A percentile compares a stretch with the other conserved stretches of the same genome.
Evolutionary conservation across 2,329 filamentous ascomycete species (phyloP).

Genomic region (Clarireedia homoeocarpa): DNA sequence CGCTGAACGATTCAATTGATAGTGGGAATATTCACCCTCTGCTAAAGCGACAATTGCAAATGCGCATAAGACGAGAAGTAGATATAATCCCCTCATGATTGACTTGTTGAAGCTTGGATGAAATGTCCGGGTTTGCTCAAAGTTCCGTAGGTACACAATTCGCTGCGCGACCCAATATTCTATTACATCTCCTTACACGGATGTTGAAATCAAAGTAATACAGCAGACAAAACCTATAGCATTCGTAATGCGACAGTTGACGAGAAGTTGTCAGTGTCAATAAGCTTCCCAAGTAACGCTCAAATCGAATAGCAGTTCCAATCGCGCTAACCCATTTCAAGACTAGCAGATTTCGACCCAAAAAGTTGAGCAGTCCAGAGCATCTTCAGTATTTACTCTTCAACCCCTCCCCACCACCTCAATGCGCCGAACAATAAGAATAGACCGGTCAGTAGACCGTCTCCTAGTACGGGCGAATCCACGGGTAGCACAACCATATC

Average conservation of each 20-base stretch:
- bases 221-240: background rate
- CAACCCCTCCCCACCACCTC: slow-evolving; percentile 9
- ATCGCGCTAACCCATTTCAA: slow-evolving; percentile 10
- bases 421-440: slow-evolving; percentile 29
- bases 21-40: slow-evolving; percentile 20
- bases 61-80: slow-evolving; percentile 4
- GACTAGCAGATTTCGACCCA: slow-evolving; percentile 3
- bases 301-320: background rate
- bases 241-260: background rate
- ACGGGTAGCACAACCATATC: slow-evolving; percentile 13
- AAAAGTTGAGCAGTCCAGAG: slow-evolving; percentile 17
- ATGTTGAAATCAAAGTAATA: no score
- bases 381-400: background rate
- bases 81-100: background rate
- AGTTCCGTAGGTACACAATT: background rate
- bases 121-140: background rate
- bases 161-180: no score
- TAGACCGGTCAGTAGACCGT: slow-evolving; percentile 26
- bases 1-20: background rate
- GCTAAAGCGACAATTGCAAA: slow-evolving; percentile 22
- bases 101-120: background rate
- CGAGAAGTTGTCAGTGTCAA: no score
- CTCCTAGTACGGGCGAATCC: slow-evolving; percentile 11
- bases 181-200: no score
- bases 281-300: background rate